These are phyloP conservation scores for Pseudogymnoascus sp. DNA, from an alignment of 2,329 filamentous ascomycete genomes.

Conservation along the genomic window DNA sequence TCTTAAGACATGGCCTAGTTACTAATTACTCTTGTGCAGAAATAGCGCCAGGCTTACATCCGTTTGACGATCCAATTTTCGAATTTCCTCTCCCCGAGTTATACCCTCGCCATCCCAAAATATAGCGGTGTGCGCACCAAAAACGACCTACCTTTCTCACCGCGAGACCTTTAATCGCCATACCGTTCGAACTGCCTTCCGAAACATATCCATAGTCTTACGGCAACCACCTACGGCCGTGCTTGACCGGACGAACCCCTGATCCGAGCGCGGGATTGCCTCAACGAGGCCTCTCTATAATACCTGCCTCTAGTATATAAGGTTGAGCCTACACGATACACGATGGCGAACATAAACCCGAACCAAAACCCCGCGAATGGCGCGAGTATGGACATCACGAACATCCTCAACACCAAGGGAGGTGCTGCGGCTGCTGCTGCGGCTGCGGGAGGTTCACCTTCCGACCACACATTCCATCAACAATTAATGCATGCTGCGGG, in stretches of 20 bases:
- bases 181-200: neutral
- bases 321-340: constrained; percentile 12
- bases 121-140: neutral
- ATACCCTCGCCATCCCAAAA: neutral
- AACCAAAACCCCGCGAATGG: neutral
- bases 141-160: neutral
- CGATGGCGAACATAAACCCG: constrained; percentile 10
- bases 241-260: constrained; percentile 24
- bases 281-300: neutral
- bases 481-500: constrained; percentile 28
- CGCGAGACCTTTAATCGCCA: neutral
- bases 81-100: neutral
- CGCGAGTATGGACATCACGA: constrained; percentile 30
- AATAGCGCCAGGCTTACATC: neutral
- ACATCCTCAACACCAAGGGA: constrained; percentile 32
- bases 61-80: neutral
- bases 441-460: constrained; percentile 20
- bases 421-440: constrained; percentile 24
- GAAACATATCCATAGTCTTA: neutral
- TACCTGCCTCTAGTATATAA: constrained; percentile 20
- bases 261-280: constrained; percentile 24
- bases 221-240: neutral
- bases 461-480: constrained; percentile 29
- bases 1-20: neutral
- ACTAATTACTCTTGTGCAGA: neutral